These are phyloP conservation scores for Penicillium diatomitis DNA, from an alignment of 495 filamentous ascomycete genomes.

Conservation along the genomic window DNA sequence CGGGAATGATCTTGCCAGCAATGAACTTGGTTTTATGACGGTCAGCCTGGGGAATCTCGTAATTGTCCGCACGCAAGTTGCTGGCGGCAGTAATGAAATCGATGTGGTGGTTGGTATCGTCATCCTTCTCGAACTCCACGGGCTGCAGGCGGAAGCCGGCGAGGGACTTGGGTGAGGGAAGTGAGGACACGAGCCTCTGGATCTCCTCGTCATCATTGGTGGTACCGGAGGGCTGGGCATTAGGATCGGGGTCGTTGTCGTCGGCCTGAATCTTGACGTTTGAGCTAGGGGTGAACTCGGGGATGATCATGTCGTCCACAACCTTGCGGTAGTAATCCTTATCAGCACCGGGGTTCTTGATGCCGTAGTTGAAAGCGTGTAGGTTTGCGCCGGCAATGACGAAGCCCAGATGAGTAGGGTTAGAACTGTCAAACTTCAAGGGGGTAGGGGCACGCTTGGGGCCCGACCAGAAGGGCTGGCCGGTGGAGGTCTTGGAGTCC, in stretches of 20 bases:
- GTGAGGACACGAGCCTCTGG: slow-evolving; percentile 48
- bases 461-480: slow-evolving; percentile 95
- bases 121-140: slow-evolving; percentile 99
- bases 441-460: slow-evolving; percentile 95
- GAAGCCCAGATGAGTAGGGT: slow-evolving; percentile 78
- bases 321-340: slow-evolving; percentile 64
- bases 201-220: slow-evolving; percentile 67
- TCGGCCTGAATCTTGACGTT: slow-evolving; percentile 94
- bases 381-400: slow-evolving; percentile 83
- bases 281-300: slow-evolving; percentile 87
- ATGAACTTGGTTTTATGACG: slow-evolving; percentile 99
- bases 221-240: slow-evolving; percentile 47
- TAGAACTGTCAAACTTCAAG: slow-evolving; percentile 75
- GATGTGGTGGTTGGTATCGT: slow-evolving; percentile 96
- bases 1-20: slow-evolving; percentile 98
- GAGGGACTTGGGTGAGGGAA: slow-evolving; percentile 72
- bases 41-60: slow-evolving; percentile 86
- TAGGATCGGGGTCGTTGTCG: slow-evolving; percentile 92
- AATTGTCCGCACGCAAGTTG: slow-evolving; percentile 95
- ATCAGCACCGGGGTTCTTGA: slow-evolving; percentile 62
- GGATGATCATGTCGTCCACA: slow-evolving; percentile 87
- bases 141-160: slow-evolving; percentile 79
- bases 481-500: slow-evolving; percentile 77
- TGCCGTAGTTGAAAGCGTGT: slow-evolving; percentile 96
- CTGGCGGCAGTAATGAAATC: slow-evolving; percentile 98